Percentiles rank a stretch among this genome's conserved stretches.
Conservation (phyloP, 1,284 basidiomycete species). For the Cystobasidiaceae sp. region DNA sequence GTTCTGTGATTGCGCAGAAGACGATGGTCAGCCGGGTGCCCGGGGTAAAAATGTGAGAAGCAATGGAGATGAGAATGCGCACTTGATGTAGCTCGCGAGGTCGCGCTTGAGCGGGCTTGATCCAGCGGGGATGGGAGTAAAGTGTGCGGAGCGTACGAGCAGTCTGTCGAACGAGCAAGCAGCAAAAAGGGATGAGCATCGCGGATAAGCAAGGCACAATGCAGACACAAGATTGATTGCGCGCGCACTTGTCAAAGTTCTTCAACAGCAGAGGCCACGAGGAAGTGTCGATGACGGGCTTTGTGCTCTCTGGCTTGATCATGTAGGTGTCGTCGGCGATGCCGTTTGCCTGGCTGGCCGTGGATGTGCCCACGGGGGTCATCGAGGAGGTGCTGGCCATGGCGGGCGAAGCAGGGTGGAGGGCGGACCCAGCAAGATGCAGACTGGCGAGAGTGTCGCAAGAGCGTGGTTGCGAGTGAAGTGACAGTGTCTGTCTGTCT, state of each 20-base stretch:
- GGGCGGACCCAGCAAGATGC: neutral
- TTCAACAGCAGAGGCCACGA: conserved; percentile 97
- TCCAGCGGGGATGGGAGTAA: conserved; percentile 82
- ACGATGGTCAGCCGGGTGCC: neutral
- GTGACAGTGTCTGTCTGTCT: neutral
- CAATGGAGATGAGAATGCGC: conserved; percentile 37
- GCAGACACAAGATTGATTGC: neutral
- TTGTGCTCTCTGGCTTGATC: conserved; percentile 49
- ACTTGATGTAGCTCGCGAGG: conserved; percentile 85
- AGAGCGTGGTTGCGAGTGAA: neutral
- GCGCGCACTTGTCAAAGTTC: conserved; percentile 80
- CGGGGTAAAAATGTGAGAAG: neutral
- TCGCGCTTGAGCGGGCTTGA: conserved; percentile 78
- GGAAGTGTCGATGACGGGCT: conserved; percentile 65
- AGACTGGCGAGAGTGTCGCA: neutral
- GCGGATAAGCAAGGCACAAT: conserved; percentile 63
- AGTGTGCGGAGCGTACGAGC: conserved; percentile 89
- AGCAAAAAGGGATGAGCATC: conserved; percentile 97
- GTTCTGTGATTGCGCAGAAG: conserved; percentile 55
- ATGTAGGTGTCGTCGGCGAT: conserved; percentile 4
- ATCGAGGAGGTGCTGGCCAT: neutral
- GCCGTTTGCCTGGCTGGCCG: neutral
- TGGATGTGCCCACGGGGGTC: neutral
- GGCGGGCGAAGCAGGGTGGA: neutral
- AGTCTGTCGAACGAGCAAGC: conserved; percentile 48